Evolutionary conservation across 2,329 filamentous ascomycete genomes (phyloP).

Genomic region (Aureobasidium sp.): DNA sequence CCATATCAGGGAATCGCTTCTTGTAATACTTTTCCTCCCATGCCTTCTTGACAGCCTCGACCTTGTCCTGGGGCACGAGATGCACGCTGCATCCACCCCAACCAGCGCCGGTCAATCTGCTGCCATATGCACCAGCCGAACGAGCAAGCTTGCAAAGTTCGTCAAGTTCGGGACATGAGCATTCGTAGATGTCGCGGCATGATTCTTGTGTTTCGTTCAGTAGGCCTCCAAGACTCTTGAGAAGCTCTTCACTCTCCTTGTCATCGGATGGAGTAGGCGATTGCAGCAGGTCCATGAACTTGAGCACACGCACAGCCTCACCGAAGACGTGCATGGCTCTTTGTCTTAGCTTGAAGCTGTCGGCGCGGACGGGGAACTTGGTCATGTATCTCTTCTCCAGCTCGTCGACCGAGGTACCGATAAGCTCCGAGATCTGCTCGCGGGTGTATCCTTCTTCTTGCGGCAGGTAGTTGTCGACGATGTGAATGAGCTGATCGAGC

Average conservation of each 20-base stretch:
- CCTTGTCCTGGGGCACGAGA: constrained; percentile 74
- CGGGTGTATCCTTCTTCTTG: constrained; percentile 80
- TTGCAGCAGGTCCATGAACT: constrained; percentile 69
- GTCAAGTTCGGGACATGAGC: constrained; percentile 85
- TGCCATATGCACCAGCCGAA: constrained; percentile 71
- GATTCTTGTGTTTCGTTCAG: constrained; percentile 87
- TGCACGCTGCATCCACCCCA: constrained; percentile 98
- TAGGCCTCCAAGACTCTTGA: constrained; percentile 64
- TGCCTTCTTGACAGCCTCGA: constrained; percentile 66
- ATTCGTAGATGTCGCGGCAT: constrained; percentile 81
- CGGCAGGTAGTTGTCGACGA: constrained; percentile 62
- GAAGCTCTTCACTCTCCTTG: constrained; percentile 54
- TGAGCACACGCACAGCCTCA: constrained; percentile 77
- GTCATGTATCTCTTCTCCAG: constrained; percentile 74
- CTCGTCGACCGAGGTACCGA: constrained; percentile 60
- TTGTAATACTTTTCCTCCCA: constrained; percentile 77
- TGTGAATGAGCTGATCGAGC: constrained; percentile 60
- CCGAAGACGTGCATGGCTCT: constrained; percentile 84
- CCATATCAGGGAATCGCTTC: constrained; percentile 58
- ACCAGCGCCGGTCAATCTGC: constrained; percentile 80
- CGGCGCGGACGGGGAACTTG: constrained; percentile 80
- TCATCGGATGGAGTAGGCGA: constrained; percentile 34
- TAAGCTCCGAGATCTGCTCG: constrained; percentile 67
- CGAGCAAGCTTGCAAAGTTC: constrained; percentile 73
- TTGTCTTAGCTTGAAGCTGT: constrained; percentile 78